Conservation (phyloP, 129 eudicot species). For the Flaveria ramosissima region DNA sequence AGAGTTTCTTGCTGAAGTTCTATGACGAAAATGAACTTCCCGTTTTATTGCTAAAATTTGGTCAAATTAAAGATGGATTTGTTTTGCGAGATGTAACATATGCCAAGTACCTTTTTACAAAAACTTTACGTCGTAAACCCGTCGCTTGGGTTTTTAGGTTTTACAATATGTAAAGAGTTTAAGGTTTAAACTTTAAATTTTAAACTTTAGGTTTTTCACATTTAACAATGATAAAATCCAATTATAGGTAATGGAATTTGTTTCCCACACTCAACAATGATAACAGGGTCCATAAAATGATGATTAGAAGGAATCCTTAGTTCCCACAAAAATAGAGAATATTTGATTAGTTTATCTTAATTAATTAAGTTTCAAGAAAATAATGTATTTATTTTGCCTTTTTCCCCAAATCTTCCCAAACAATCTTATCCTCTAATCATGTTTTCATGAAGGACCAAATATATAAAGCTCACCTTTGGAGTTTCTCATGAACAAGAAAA, state of each 20-base stretch:
- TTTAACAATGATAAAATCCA: constrained; percentile 12
- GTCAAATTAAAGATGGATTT: no score
- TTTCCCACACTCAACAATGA: constrained; percentile 56
- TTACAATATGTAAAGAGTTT: background rate
- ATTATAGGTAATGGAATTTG: constrained; percentile 44
- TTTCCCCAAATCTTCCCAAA: constrained; percentile 28
- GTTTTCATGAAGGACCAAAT: constrained; percentile 22
- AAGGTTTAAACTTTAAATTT: no score
- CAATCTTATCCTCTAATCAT: constrained; percentile 32
- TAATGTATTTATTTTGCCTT: constrained; percentile 10
- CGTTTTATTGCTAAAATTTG: no score
- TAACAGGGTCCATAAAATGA: constrained; percentile 46
- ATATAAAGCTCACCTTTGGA: constrained; percentile 25
- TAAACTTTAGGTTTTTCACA: background rate
- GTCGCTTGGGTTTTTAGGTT: background rate
- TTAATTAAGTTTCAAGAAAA: constrained; percentile 16
- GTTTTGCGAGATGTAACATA: no score
- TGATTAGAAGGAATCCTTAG: constrained; percentile 51
- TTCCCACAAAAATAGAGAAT: constrained; percentile 40
- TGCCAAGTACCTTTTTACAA: no score
- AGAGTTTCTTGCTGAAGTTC: no score
- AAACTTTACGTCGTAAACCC: no score
- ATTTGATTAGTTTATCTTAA: constrained; percentile 15
- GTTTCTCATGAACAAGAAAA: constrained; percentile 6
- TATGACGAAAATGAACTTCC: no score